Percentiles rank a stretch among this genome's conserved stretches.
phyloP scores from a whole-genome alignment of 805 yeast species.

The Saccharomycopsis microspora region DNA sequence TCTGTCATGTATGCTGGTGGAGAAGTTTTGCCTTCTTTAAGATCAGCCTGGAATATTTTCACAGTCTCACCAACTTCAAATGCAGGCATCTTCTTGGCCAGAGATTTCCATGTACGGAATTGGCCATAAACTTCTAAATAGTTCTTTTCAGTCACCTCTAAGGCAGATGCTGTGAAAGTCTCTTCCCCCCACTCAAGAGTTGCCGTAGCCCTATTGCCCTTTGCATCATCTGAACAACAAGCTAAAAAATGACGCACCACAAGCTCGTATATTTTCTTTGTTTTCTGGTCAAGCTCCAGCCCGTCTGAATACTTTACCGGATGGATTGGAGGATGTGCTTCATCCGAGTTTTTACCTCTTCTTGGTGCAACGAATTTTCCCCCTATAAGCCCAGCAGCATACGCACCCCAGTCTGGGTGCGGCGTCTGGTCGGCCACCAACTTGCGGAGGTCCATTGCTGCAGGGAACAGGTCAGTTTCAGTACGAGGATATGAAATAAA shows the following conservation, averaged over 20 bases:
- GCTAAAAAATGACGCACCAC: constrained; percentile 82
- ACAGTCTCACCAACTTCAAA: constrained; percentile 48
- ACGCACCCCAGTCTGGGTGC: constrained; percentile 57
- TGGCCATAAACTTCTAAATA: constrained; percentile 64
- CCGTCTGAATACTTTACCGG: constrained; percentile 48
- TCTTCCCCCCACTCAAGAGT: constrained; percentile 73
- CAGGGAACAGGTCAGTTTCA: constrained; percentile 84
- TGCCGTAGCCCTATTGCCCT: constrained; percentile 56
- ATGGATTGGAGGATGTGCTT: constrained; percentile 98
- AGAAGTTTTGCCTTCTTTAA: constrained; percentile 65
- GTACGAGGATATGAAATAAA: constrained; percentile 94
- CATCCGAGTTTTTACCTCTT: constrained; percentile 74
- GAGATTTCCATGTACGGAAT: constrained; percentile 65
- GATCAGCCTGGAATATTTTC: constrained; percentile 40
- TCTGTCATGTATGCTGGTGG: constrained; percentile 85
- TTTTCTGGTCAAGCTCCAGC: constrained; percentile 27
- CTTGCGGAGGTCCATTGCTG: constrained; percentile 54
- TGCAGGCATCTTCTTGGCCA: constrained; percentile 48
- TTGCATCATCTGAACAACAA: constrained; percentile 85
- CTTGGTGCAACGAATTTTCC: constrained; percentile 57
- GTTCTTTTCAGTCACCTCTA: constrained; percentile 61
- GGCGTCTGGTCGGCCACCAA: constrained; percentile 51
- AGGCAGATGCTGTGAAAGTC: constrained; percentile 58
- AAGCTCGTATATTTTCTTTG: constrained; percentile 73
- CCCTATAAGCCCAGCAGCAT: constrained; percentile 38